Base-by-base conservation (phyloP, 2,329 filamentous ascomycete genomes). In the Macroventuria anomochaeta region DNA sequence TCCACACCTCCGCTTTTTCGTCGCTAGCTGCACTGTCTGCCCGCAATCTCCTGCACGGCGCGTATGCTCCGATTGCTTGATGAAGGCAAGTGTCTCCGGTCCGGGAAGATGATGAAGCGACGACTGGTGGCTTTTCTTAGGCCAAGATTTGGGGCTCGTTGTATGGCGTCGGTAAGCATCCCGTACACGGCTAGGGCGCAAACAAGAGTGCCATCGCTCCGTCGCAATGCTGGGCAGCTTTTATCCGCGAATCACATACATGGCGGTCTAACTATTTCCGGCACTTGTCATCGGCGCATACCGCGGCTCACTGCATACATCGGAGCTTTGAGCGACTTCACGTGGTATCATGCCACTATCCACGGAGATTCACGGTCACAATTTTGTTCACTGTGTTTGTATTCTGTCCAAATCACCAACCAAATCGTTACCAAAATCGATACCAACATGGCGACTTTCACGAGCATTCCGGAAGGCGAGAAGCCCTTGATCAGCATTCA, bases 391-490 rank as follows among this genome's bases (percentile, higher is more conserved):
- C 34, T 8, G 21, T 49, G 34, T 34, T 34, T 49, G 44, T 15
- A 15, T 41, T 36, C 17, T 37, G 41, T 33, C 25, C 46, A 42
- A 21, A 36, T 34, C 46, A 39, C n/a, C 33, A 31, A 39, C 39
- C 28, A 31, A 5, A 44, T 31, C 11, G 23, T 29, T n/a, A 29
- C 29, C 29, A 58, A 20, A 34, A 29, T 5, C 6, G 21, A 17
- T 13, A 48, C 17, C 46, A 59, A 41, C 18, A 91, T 91, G 89
- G 85, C 89, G 8, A 89, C 86, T 39, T 91, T 90, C 69, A 91
- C 88, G 20, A 85, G 84, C 67, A 84, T 90, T 59, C 67, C 77
- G 8, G 84, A 86, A 51, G 79, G 80, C 59, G 83, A 87, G 62
- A 81, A 76, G 55, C 83, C 88, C 39, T 82, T 81, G 61, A 89